Conservation (phyloP, 176 grass and related monocot species). For the Puya raimondii region DNA sequence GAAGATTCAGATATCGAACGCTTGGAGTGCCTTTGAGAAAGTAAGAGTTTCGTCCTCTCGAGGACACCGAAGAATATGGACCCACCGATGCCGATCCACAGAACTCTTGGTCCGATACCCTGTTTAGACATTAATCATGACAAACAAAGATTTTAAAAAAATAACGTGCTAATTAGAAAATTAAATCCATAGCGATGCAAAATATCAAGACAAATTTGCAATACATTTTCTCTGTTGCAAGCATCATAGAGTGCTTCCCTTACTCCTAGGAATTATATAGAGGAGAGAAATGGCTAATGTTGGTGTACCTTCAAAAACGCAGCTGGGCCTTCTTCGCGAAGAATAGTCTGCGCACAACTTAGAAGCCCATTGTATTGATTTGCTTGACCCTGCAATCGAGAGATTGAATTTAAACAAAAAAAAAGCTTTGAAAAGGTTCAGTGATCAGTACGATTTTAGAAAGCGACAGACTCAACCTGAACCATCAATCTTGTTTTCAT, state of each 20-base stretch:
- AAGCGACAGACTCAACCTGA: conserved; percentile 42
- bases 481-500: conserved; percentile 96
- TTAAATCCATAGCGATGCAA: background rate
- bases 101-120: conserved; percentile 25
- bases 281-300: background rate
- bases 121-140: background rate
- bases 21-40: background rate
- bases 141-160: background rate
- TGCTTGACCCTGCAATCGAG: conserved; percentile 8
- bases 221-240: too few species aligned
- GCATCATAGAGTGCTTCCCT: too few species aligned
- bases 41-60: conserved; percentile 14
- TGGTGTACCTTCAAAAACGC: conserved; percentile 19
- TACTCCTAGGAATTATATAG: background rate
- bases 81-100: conserved; percentile 25
- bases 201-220: too few species aligned
- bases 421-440: background rate
- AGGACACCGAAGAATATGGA: conserved; percentile 27
- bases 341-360: conserved; percentile 21
- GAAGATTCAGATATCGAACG: background rate
- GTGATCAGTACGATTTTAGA: background rate
- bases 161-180: background rate
- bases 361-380: conserved; percentile 19
- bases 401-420: background rate
- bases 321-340: conserved; percentile 21